Percentiles rank a stretch among this genome's conserved stretches.
phyloP scores from a whole-genome alignment of 208 protist species.

The Willaertia magna region DNA sequence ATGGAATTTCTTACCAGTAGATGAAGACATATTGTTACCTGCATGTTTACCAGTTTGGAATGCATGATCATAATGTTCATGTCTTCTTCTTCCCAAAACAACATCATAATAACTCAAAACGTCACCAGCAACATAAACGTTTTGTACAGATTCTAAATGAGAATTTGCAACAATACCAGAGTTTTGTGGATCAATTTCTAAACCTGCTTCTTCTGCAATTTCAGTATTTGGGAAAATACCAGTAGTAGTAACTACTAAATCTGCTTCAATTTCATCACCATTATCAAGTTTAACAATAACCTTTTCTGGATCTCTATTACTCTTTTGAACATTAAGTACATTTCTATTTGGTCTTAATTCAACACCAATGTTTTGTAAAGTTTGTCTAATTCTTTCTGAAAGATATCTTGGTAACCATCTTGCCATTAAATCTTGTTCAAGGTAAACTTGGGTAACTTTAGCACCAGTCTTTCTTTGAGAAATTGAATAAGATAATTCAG shows the following conservation, averaged over 20 bases:
- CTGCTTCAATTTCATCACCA: not conserved
- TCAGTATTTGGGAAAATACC: slow-evolving; percentile 12
- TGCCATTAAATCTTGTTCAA: slow-evolving; percentile 10
- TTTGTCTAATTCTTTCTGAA: not conserved
- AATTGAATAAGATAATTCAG: not conserved
- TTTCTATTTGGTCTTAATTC: slow-evolving; percentile 1
- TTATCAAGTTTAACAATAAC: not conserved
- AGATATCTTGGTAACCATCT: slow-evolving; percentile 8
- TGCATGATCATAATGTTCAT: slow-evolving; percentile 15
- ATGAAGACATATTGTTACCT: slow-evolving; percentile 1
- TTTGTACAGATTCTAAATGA: not conserved
- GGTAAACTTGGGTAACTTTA: not conserved
- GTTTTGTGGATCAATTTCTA: slow-evolving; percentile 14
- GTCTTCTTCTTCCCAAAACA: slow-evolving; percentile 4
- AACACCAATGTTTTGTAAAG: not conserved
- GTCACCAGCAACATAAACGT: slow-evolving; percentile 13
- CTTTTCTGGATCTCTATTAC: not conserved
- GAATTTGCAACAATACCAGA: slow-evolving; percentile 7
- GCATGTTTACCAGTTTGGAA: not conserved
- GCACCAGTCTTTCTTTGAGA: not conserved
- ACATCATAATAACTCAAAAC: slow-evolving; percentile 10
- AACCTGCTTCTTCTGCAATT: slow-evolving; percentile 6
- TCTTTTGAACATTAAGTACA: not conserved
- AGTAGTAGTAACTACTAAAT: not conserved
- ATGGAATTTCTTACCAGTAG: not conserved